These are phyloP conservation scores for Agrocybe pediades DNA, from an alignment of 768 basidiomycete genomes.

Conservation along the genomic window DNA sequence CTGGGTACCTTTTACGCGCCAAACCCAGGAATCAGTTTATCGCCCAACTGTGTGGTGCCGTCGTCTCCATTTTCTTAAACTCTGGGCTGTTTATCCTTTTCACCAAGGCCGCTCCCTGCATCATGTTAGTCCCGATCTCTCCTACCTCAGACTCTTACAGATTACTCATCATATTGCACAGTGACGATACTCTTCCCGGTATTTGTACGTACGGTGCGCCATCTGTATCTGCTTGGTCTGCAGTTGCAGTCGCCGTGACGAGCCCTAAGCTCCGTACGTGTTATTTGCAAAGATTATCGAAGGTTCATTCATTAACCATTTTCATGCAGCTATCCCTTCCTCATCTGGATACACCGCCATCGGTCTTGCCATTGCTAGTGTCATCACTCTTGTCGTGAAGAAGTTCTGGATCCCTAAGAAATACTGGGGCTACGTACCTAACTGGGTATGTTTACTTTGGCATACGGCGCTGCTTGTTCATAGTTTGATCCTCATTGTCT, in stretches of 20 bases:
- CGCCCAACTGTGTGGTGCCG: conserved; percentile 57
- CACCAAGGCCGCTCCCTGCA: conserved; percentile 63
- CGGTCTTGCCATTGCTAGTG: conserved; percentile 46
- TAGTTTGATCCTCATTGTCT: neutral
- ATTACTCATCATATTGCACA: neutral
- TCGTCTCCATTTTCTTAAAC: conserved; percentile 62
- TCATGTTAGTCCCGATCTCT: conserved; percentile 33
- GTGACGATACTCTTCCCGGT: neutral
- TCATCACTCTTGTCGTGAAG: conserved; percentile 46
- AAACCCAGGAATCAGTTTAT: conserved; percentile 66
- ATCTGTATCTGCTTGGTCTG: conserved; percentile 57
- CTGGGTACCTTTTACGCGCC: conserved; percentile 67
- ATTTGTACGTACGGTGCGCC: conserved; percentile 57
- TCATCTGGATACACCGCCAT: conserved; percentile 63
- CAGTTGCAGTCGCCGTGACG: conserved; percentile 55
- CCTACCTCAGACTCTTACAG: neutral
- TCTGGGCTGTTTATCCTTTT: conserved; percentile 63
- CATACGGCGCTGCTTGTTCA: neutral
- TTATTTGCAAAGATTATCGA: neutral
- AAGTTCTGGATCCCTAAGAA: conserved; percentile 49
- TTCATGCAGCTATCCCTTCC: conserved; percentile 44
- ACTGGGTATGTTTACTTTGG: conserved; percentile 37
- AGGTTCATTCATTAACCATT: neutral
- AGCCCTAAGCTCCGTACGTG: conserved; percentile 45
- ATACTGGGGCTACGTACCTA: conserved; percentile 51